A percentile compares a stretch with the other conserved stretches of the same genome.
These are phyloP conservation scores for Blastocystis sp. DNA, from an alignment of 352 stramenopile species.

Conservation along the genomic window DNA sequence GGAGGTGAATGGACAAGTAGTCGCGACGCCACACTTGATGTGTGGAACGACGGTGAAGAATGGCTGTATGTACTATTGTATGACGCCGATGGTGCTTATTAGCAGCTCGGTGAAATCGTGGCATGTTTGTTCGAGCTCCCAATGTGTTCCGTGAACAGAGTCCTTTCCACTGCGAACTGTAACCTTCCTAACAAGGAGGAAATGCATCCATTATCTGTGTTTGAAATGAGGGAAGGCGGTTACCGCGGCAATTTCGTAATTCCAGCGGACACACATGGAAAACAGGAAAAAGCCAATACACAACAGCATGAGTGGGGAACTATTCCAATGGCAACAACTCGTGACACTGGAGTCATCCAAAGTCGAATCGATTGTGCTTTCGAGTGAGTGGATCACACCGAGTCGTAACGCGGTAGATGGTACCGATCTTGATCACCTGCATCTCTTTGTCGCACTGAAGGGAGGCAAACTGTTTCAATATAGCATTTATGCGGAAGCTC, in stretches of 20 bases:
- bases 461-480: conserved; percentile 38
- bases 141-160: no score
- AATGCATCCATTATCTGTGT: neutral
- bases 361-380: conserved; percentile 31
- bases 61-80: conserved; percentile 46
- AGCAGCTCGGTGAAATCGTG: neutral
- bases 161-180: no score
- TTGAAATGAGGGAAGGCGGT: no score
- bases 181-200: no score
- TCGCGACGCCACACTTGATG: conserved; percentile 22
- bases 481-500: conserved; percentile 14
- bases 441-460: conserved; percentile 23
- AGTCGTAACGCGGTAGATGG: neutral
- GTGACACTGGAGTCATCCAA: conserved; percentile 33
- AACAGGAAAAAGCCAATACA: neutral
- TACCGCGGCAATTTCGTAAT: neutral
- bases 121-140: neutral
- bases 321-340: conserved; percentile 1
- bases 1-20: conserved; percentile 7
- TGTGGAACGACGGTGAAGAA: neutral
- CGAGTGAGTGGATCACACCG: neutral
- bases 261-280: neutral
- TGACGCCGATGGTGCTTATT: conserved; percentile 29
- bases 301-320: neutral
- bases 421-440: neutral